Base-by-base conservation (phyloP, 306 rosid genomes). In the Luffa aegyptiaca region DNA sequence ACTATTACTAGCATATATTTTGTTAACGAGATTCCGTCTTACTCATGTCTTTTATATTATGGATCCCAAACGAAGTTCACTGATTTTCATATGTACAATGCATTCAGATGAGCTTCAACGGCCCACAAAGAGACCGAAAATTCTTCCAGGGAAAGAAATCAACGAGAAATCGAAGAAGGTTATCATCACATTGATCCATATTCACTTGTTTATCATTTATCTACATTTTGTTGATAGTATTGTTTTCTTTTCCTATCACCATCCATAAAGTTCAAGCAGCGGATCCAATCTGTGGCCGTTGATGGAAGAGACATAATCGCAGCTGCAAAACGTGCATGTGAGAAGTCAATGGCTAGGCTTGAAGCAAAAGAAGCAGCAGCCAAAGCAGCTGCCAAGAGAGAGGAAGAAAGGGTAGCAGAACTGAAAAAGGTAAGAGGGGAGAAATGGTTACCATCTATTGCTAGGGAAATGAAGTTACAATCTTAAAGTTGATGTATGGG, bases 91-190 rank as follows among this genome's bases (percentile, higher is more conserved):
- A 64, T 89, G 84, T n/a, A 68, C 8, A 42, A 68, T 68, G 35
- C 72, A 64, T 74, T 82, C 90, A 94, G 98, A 89, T 71, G 93
- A 90, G 82, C 90, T 85, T 41, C 84, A 86, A 71, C 65, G 71
- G 31, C 93, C 86, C 42, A 91, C 79, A 84, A 88, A 78, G 86
- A 89, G 90, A 77, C 97, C 97, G 0, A 90, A 82, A 85, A 78
- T 95, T 81, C 91, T 91, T 79, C 98, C 97, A 0, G 97, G 96
- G 79, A 80, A 81, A 78, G 95, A 88, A 63, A 86, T 90, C 70
- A 81, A 91, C 80, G 92, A 92, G 88, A 95, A 91, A 87, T 95
- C 98, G 75, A 95, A 89, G 84, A 90, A 91, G 98, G 98, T 95
- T 68, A 10, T 11, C 75, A 41, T 12, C 57, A 77, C 20, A 68